Base-by-base conservation (phyloP, 805 yeast genomes). In the Candida jianshihensis region DNA sequence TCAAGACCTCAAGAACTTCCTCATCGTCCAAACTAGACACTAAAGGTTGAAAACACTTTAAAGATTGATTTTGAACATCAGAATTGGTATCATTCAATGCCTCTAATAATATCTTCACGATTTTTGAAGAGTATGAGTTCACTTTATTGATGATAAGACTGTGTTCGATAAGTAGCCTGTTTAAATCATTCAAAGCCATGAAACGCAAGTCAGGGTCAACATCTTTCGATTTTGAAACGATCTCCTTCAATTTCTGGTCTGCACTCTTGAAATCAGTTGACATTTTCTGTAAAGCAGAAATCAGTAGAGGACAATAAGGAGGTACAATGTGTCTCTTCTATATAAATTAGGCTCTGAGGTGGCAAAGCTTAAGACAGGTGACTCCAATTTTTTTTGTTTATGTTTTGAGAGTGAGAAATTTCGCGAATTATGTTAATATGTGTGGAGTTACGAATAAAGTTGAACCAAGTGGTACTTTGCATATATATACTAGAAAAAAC, bases 151-250 rank as follows among this genome's bases (percentile, higher is more conserved):
- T 48, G 27, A 54, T 51, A 19, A 51, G 33, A 38, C 39, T 42
- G 41, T 43, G 57, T 40, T 47, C 59, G 34, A 39, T 48, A 17
- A 72, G 49, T 32, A 60, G 50, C 50, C 71, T 71, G 47, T 71
- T 74, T 48, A 84, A 66, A 51, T 86, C 95, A 47, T 73, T 81
- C 37, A 86, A 62, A 2, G 89, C 94, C 95, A 86, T 86, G 60
- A 78, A 86, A 54, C 95, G 64, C 46, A 82, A 62, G 53, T 86
- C 95, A 4, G 92, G 82, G 48, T 86, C 95, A 3, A 78, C 79
- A 45, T 79, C 84, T 29, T 63, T 63, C 12, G 78, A 73, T 44
- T 68, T 66, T 27, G 68, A 71, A 38, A 61, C 33, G 33, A 51
- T 45, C n/a, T 50, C 51, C 17, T 40, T 37, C 31, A 53, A 32